Evolutionary conservation across 2,329 filamentous ascomycete genomes (phyloP).

Genomic region (Cytospora piceae): DNA sequence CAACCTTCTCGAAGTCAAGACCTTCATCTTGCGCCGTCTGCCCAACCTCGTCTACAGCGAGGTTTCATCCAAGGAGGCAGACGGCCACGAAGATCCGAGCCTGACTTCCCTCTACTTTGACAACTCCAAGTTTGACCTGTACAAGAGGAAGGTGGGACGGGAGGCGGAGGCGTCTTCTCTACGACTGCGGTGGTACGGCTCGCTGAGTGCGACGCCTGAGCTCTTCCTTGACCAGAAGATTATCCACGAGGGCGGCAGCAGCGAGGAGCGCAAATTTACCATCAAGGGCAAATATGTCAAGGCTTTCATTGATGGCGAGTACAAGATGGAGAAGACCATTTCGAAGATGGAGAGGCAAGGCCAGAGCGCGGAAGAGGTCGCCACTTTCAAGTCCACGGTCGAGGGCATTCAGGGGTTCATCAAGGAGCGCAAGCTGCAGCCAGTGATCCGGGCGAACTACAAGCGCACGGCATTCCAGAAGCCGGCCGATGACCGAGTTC

Average conservation of each 20-base stretch:
- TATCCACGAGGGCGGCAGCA: conserved; percentile 74
- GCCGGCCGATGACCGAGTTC: conserved; percentile 84
- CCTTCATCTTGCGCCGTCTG: conserved; percentile 85
- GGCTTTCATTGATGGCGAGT: conserved; percentile 82
- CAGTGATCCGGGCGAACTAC: conserved; percentile 89
- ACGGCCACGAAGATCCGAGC: conserved; percentile 81
- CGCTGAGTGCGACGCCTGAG: conserved; percentile 76
- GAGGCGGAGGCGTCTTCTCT: conserved; percentile 78
- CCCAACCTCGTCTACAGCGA: conserved; percentile 94
- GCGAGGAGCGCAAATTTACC: conserved; percentile 76
- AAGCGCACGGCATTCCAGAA: conserved; percentile 95
- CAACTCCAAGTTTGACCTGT: conserved; percentile 81
- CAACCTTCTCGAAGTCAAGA: conserved; percentile 96
- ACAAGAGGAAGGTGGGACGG: conserved; percentile 81
- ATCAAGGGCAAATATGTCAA: conserved; percentile 96
- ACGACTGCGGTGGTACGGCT: conserved; percentile 88
- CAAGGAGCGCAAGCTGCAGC: conserved; percentile 75
- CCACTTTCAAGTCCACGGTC: conserved; percentile 72
- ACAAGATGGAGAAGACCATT: conserved; percentile 89
- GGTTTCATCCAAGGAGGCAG: conserved; percentile 78
- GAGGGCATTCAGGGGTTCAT: conserved; percentile 81
- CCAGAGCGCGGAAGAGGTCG: conserved; percentile 66
- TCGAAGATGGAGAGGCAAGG: conserved; percentile 83
- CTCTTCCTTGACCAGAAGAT: conserved; percentile 90
- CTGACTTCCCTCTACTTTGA: conserved; percentile 98